Conservation (phyloP, 768 basidiomycete genomes). For the Nevesoporus exiguus region DNA sequence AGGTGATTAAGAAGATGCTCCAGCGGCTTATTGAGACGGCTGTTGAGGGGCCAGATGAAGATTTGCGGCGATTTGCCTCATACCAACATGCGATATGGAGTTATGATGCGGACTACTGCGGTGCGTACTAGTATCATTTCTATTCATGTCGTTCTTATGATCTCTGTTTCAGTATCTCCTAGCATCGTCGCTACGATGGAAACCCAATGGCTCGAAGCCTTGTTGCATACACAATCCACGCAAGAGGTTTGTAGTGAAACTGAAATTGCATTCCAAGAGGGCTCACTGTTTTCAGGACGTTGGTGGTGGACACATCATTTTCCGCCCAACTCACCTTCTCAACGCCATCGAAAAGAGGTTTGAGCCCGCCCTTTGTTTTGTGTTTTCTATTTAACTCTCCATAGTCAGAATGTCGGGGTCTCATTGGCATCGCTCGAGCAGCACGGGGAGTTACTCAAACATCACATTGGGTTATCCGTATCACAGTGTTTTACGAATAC, state of each 20-base stretch:
- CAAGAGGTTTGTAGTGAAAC: conserved; percentile 8
- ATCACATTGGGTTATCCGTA: conserved; percentile 36
- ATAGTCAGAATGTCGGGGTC: conserved; percentile 41
- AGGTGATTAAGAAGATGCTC: conserved; percentile 21
- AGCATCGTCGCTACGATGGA: conserved; percentile 35
- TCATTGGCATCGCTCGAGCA: conserved; percentile 39
- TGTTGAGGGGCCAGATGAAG: conserved; percentile 29
- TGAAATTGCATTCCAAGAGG: not conserved
- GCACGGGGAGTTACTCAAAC: conserved; percentile 38
- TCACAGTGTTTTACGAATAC: conserved; percentile 38
- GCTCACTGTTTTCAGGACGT: conserved; percentile 16
- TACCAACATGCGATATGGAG: conserved; percentile 61
- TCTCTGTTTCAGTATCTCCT: conserved; percentile 27
- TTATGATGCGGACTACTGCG: conserved; percentile 33
- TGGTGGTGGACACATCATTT: conserved; percentile 40
- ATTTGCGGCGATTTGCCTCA: conserved; percentile 45
- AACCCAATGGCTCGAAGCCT: conserved; percentile 47
- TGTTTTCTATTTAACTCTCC: not conserved
- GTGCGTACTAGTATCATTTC: conserved; percentile 32
- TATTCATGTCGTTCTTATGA: not conserved
- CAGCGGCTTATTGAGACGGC: conserved; percentile 41
- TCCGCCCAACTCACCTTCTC: conserved; percentile 43
- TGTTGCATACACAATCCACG: conserved; percentile 39
- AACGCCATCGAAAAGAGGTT: conserved; percentile 41
- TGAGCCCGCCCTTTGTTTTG: conserved; percentile 3